Percentiles rank a stretch among this genome's conserved stretches.
phyloP scores from a whole-genome alignment of 1,284 basidiomycete species.

The Papiliotrema fonsecae region DNA sequence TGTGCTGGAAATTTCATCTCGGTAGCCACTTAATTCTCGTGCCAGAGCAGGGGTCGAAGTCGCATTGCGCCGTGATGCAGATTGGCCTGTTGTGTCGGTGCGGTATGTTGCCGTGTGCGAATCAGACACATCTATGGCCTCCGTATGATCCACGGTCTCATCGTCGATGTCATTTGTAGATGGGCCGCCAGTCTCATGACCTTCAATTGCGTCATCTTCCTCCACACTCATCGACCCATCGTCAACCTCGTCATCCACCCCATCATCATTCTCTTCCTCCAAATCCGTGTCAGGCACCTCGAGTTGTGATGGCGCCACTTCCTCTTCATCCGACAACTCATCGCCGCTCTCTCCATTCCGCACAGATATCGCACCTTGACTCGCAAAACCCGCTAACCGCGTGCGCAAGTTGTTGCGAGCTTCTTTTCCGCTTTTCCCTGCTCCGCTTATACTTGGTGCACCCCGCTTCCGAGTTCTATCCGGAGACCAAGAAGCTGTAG shows the following conservation, averaged over 20 bases:
- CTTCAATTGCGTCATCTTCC: neutral
- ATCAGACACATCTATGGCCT: too few relatives aligned
- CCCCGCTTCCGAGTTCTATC: constrained; percentile 10
- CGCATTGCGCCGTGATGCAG: constrained; percentile 4
- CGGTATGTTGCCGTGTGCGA: too few relatives aligned
- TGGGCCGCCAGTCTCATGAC: neutral
- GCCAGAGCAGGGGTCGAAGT: constrained; percentile 8
- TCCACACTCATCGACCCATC: neutral
- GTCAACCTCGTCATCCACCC: constrained; percentile 21
- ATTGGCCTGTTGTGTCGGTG: neutral
- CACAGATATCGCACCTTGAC: constrained; percentile 53
- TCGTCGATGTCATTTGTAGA: neutral
- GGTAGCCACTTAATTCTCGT: constrained; percentile 12
- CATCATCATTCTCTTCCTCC: constrained; percentile 20
- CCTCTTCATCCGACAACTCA: constrained; percentile 2
- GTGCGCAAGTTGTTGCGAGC: constrained; percentile 50
- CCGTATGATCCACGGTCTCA: neutral
- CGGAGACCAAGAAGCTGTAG: constrained; percentile 22
- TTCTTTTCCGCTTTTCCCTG: constrained; percentile 14
- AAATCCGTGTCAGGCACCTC: constrained; percentile 15
- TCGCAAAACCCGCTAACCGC: constrained; percentile 55
- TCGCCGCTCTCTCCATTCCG: constrained; percentile 27
- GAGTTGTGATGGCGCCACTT: constrained; percentile 10
- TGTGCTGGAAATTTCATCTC: constrained; percentile 36
- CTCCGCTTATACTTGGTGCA: constrained; percentile 4